A percentile compares a stretch with the other conserved stretches of the same genome.
These are phyloP conservation scores for Boletus pseudopeckii DNA, from an alignment of 768 basidiomycete species.

Conservation along the genomic window DNA sequence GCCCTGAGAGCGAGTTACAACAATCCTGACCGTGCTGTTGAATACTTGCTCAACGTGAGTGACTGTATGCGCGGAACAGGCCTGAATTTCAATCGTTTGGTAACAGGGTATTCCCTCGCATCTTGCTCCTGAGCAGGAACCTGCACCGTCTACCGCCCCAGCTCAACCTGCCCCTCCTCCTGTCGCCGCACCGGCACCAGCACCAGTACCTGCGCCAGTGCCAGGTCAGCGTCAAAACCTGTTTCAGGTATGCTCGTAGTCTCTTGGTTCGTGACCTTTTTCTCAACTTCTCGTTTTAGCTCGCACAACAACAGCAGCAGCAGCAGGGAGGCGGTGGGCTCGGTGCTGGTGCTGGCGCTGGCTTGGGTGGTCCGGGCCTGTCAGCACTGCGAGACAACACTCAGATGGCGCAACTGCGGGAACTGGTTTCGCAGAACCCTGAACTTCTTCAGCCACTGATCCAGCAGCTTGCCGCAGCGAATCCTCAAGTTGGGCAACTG, in stretches of 20 bases:
- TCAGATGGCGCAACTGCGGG: constrained; percentile 68
- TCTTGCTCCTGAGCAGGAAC: constrained; percentile 41
- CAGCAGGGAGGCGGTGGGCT: constrained; percentile 27
- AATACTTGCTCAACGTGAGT: constrained; percentile 90
- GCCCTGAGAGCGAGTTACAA: constrained; percentile 94
- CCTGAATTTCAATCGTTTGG: constrained; percentile 8
- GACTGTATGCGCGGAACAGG: neutral
- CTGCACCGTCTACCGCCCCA: constrained; percentile 40
- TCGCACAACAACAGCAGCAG: constrained; percentile 61
- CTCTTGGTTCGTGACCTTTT: neutral
- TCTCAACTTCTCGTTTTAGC: constrained; percentile 36
- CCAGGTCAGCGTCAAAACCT: constrained; percentile 70
- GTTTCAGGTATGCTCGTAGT: constrained; percentile 61
- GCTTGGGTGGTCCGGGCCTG: constrained; percentile 37
- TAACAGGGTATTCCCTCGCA: constrained; percentile 72
- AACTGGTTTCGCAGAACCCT: constrained; percentile 75
- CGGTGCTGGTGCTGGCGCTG: constrained; percentile 26
- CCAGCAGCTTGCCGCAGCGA: constrained; percentile 71
- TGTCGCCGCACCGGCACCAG: constrained; percentile 34
- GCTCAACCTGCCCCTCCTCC: constrained; percentile 37
- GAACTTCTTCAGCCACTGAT: constrained; percentile 72
- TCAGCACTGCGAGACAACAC: constrained; percentile 58
- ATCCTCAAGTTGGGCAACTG: constrained; percentile 71
- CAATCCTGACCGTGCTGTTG: constrained; percentile 97
- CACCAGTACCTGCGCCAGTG: constrained; percentile 13